Evolutionary conservation across 2,329 filamentous ascomycete genomes (phyloP), one percentile per base, ranked within the genome.

Genomic region (Cercospora nicotianae): DNA sequence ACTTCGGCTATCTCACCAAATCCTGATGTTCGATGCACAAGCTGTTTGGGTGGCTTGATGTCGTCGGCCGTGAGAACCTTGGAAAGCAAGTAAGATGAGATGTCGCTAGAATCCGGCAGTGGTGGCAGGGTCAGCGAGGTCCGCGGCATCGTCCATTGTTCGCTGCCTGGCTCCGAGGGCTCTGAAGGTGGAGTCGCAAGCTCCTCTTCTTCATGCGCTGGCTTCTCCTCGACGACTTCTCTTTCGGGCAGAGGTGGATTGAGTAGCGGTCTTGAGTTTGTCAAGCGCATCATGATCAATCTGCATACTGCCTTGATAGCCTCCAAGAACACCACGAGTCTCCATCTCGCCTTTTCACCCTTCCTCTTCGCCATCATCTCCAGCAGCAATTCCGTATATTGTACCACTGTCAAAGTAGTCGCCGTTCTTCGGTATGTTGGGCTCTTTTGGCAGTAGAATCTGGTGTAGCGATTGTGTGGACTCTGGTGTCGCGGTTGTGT

Each of bases 1-100:
- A 94, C 83, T 82, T 99, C 95, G 4, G 94, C 94, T 0, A 92
- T 82, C 73, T 94, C 92, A 0, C 93, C 93, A 69, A 91, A 90
- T 1, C 95, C 85, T 31, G 84, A 84, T 2, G 85, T 86, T 39
- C 89, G 89, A 77, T 96, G 94, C n/a, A 98, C 84, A 6, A 99
- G 86, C 64, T 91, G 90, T 39, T 91, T 90, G 0, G 95, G 92
- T 0, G 94, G 92, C 79, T 97, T 97, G 83, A 99, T 95, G 77
- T 98, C 95, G 80, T 99, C 95, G 8, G 95, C 93, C 0, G 93
- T 97, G 58, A 99, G 85, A 12, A 98, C 94, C 72, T 96, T 94
- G 36, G 91, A 90, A 26, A 96, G 87, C 4, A 99, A 87, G 79
- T 96, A 99, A 55, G 87, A 88, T 61, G 92, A 92, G 67, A 97